phyloP scores from a whole-genome alignment of 2,329 filamentous ascomycete species.

The Leptographium wingfieldii region DNA sequence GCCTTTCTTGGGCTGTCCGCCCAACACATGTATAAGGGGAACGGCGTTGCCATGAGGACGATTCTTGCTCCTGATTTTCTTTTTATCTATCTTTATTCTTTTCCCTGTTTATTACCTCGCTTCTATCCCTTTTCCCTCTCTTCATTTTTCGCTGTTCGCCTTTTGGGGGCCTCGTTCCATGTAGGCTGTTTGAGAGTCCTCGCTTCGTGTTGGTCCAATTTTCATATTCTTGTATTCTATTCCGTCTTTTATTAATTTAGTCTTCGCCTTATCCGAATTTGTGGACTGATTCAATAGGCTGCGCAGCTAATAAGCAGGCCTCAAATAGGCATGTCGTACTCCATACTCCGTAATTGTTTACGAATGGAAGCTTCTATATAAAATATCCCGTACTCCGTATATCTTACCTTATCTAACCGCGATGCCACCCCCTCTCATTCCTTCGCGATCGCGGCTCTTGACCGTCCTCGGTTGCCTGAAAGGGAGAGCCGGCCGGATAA shows the following conservation, averaged over 20 bases:
- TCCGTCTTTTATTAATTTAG: not conserved
- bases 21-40: not conserved
- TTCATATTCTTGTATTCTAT: not conserved
- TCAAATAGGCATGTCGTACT: not conserved
- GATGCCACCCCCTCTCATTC: not conserved
- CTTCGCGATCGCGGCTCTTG: not conserved
- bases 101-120: not conserved
- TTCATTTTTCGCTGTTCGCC: not conserved
- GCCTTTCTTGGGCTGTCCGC: not conserved
- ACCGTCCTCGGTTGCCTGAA: not conserved
- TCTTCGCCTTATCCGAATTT: not conserved
- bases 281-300: not conserved
- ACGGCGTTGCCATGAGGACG: conserved; percentile 1
- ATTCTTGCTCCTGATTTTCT: not conserved
- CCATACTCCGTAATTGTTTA: not conserved
- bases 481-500: not conserved
- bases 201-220: not conserved
- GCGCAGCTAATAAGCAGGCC: not conserved
- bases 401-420: not conserved
- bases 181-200: not conserved
- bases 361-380: not conserved
- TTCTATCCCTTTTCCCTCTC: not conserved
- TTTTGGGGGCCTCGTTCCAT: not conserved
- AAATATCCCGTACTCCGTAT: not conserved
- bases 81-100: not conserved